Percentiles rank a stretch among this genome's conserved stretches.
Conservation (phyloP, 768 basidiomycete species). For the Rhodosporidiobolus odoratus region DNA sequence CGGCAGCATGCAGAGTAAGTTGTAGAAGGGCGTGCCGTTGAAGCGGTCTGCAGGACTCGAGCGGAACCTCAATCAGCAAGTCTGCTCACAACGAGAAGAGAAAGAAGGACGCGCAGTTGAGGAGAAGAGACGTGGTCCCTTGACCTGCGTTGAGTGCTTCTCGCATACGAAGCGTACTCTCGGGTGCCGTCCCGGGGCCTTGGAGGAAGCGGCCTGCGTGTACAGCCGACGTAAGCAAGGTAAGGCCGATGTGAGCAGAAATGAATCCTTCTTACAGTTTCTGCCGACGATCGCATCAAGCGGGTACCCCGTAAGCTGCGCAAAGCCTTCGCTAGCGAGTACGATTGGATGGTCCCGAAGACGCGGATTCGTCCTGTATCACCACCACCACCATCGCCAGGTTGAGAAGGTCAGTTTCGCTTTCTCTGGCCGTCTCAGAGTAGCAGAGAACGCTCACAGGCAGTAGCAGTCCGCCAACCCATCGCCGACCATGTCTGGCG, state of each 20-base stretch:
- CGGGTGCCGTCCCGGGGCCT: slow-evolving; percentile 26
- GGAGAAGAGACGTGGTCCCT: slow-evolving; percentile 15
- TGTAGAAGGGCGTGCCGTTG: slow-evolving; percentile 15
- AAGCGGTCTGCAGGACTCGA: not conserved
- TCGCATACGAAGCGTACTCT: not conserved
- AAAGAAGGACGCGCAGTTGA: slow-evolving; percentile 26
- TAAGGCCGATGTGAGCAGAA: not conserved
- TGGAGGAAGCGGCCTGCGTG: slow-evolving; percentile 28
- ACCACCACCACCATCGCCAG: not conserved
- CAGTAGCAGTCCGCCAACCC: slow-evolving; percentile 25
- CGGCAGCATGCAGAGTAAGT: slow-evolving; percentile 15
- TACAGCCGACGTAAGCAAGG: not conserved
- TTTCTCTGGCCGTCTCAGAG: not conserved
- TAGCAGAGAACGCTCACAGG: slow-evolving; percentile 1
- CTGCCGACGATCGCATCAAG: slow-evolving; percentile 17
- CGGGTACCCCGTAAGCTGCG: slow-evolving; percentile 17
- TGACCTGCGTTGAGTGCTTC: slow-evolving; percentile 17
- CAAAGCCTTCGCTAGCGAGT: slow-evolving; percentile 24
- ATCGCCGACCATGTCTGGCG: not conserved
- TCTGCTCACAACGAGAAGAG: too few species aligned
- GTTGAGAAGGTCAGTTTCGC: not conserved
- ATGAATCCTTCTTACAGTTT: slow-evolving; percentile 11
- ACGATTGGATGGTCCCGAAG: slow-evolving; percentile 26
- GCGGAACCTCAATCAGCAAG: too few species aligned
- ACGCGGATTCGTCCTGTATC: slow-evolving; percentile 9